Percentiles rank a stretch among this genome's conserved stretches.
phyloP scores from a whole-genome alignment of 371 early-diverging fungal genomes.

The Batrachochytrium dendrobatidis region DNA sequence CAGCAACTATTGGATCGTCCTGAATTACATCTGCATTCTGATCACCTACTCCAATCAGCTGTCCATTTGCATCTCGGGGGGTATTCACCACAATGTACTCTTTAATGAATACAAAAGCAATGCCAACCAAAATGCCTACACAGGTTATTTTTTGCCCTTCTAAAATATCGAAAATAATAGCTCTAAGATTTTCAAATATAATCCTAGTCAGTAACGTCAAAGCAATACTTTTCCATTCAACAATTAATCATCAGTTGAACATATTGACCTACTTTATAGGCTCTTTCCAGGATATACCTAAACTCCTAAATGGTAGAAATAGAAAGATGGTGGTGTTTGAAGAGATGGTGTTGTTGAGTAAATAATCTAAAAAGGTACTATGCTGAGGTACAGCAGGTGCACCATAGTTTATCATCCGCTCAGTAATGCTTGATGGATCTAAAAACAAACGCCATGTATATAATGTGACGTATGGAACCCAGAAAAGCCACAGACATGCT shows the following conservation, averaged over 20 bases:
- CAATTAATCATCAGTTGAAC: neutral
- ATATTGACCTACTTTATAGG: too few relatives aligned
- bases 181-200: constrained; percentile 40
- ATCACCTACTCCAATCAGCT: too few relatives aligned
- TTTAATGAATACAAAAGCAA: constrained; percentile 68
- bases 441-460: constrained; percentile 68
- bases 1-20: too few relatives aligned
- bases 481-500: constrained; percentile 67
- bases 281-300: too few relatives aligned
- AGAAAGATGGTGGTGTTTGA: too few relatives aligned
- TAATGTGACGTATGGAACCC: constrained; percentile 73
- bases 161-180: constrained; percentile 70
- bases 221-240: constrained; percentile 47
- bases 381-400: too few relatives aligned
- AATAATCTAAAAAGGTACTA: neutral
- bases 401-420: neutral
- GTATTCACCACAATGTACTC: constrained; percentile 84
- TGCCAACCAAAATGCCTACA: constrained; percentile 64
- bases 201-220: constrained; percentile 69
- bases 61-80: constrained; percentile 20
- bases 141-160: constrained; percentile 82
- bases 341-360: neutral
- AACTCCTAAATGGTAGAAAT: too few relatives aligned
- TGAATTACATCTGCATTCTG: too few relatives aligned
- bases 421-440: constrained; percentile 11